Evolutionary conservation across 768 basidiomycete species (phyloP).

Genomic region (Hygrophoropsis aurantiaca): DNA sequence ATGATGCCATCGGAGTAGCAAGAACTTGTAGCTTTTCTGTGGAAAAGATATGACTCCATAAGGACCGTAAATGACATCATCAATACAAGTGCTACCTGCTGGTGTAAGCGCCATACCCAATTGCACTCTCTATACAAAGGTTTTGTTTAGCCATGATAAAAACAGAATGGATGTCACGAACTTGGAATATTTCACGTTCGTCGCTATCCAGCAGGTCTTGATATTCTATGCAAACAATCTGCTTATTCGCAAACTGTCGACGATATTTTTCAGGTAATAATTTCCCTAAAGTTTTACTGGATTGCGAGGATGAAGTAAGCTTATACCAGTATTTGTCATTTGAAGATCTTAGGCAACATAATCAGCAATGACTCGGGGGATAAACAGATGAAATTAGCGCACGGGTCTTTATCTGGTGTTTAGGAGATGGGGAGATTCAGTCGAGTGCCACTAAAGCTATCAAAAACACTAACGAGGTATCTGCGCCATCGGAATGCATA

Average conservation of each 20-base stretch:
- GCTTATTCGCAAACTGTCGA: constrained; percentile 67
- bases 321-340: constrained; percentile 58
- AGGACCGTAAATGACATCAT: not conserved
- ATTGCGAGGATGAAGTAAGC: constrained; percentile 8
- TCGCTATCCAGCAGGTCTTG: constrained; percentile 52
- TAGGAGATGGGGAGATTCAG: not conserved
- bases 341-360: constrained; percentile 1
- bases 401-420: constrained; percentile 46
- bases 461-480: constrained; percentile 50
- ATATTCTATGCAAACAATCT: constrained; percentile 82
- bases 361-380: not conserved
- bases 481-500: constrained; percentile 27
- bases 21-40: constrained; percentile 70
- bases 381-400: constrained; percentile 17
- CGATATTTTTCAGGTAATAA: constrained; percentile 56
- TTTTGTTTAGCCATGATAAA: not conserved
- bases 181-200: constrained; percentile 75
- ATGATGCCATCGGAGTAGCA: constrained; percentile 52
- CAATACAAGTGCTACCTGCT: constrained; percentile 43
- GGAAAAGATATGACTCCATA: not conserved
- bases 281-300: constrained; percentile 20
- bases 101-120: constrained; percentile 76
- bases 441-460: not conserved
- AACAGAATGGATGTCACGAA: constrained; percentile 24
- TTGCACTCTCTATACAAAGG: constrained; percentile 61